Conservation (phyloP, 495 filamentous ascomycete genomes). For the Neurospora tetraspora region DNA sequence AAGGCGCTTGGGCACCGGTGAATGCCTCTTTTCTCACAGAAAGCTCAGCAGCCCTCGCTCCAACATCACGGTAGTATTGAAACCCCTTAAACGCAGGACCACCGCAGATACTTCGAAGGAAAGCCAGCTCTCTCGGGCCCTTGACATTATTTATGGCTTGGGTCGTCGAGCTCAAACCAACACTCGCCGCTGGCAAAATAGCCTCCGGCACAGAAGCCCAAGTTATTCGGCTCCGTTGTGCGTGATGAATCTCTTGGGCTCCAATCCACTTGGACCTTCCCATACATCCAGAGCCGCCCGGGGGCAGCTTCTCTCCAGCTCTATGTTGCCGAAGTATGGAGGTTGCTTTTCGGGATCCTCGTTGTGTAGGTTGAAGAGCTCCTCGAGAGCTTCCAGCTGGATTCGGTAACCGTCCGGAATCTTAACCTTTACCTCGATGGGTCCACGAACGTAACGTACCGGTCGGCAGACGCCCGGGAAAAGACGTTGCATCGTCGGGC, state of each 20-base stretch:
- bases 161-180: not conserved
- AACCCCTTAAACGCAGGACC: too few species aligned
- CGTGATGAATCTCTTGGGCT: slow-evolving; percentile 20
- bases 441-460: slow-evolving; percentile 64
- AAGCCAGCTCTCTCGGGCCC: slow-evolving; percentile 66
- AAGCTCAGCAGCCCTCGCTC: slow-evolving; percentile 64
- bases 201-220: slow-evolving; percentile 89
- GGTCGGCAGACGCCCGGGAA: slow-evolving; percentile 64
- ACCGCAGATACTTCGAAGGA: too few species aligned
- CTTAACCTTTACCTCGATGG: slow-evolving; percentile 74
- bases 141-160: slow-evolving; percentile 73
- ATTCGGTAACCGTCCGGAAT: slow-evolving; percentile 83
- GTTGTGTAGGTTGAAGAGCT: slow-evolving; percentile 49
- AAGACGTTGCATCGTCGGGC: slow-evolving; percentile 53
- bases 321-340: slow-evolving; percentile 43
- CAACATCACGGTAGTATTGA: slow-evolving; percentile 58
- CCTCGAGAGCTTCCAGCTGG: slow-evolving; percentile 67
- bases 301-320: slow-evolving; percentile 51
- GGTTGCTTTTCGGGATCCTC: slow-evolving; percentile 44
- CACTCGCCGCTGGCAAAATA: slow-evolving; percentile 65
- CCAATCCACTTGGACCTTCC: slow-evolving; percentile 84
- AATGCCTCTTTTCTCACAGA: slow-evolving; percentile 54
- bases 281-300: slow-evolving; percentile 68
- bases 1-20: slow-evolving; percentile 35
- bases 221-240: slow-evolving; percentile 4